phyloP scores from a whole-genome alignment of 805 yeast species.

The Pichia scutulata region DNA sequence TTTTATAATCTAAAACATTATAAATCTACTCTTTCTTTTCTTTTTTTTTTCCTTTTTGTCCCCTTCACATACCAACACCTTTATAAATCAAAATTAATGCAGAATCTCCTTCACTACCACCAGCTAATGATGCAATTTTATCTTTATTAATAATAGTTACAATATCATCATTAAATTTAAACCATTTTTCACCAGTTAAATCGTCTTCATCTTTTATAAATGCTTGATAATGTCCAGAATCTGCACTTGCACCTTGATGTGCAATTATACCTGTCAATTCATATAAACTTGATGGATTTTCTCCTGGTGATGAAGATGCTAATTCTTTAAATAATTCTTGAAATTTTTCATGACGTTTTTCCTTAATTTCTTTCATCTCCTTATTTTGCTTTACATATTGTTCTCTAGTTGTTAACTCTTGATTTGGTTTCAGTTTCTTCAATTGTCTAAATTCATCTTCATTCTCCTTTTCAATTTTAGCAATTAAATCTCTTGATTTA shows the following conservation, averaged over 20 bases:
- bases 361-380: constrained; percentile 39
- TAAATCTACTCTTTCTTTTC: not conserved
- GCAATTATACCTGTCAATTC: constrained; percentile 78
- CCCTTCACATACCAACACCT: constrained; percentile 57
- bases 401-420: constrained; percentile 41
- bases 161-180: constrained; percentile 90
- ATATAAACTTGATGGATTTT: constrained; percentile 83
- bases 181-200: constrained; percentile 72
- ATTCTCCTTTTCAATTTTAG: constrained; percentile 67
- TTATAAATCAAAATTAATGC: constrained; percentile 85
- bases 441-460: constrained; percentile 66
- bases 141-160: constrained; percentile 73
- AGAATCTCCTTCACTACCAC: constrained; percentile 97
- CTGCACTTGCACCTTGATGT: constrained; percentile 93
- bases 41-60: not conserved
- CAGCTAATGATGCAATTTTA: constrained; percentile 77
- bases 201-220: constrained; percentile 69
- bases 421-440: constrained; percentile 46
- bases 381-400: constrained; percentile 46
- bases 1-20: not conserved
- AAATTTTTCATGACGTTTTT: constrained; percentile 43
- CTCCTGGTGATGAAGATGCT: constrained; percentile 43
- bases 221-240: constrained; percentile 95
- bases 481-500: constrained; percentile 66
- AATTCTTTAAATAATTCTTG: constrained; percentile 36